phyloP scores from a whole-genome alignment of 2,329 filamentous ascomycete species.

The Cucurbitaria berberidis region DNA sequence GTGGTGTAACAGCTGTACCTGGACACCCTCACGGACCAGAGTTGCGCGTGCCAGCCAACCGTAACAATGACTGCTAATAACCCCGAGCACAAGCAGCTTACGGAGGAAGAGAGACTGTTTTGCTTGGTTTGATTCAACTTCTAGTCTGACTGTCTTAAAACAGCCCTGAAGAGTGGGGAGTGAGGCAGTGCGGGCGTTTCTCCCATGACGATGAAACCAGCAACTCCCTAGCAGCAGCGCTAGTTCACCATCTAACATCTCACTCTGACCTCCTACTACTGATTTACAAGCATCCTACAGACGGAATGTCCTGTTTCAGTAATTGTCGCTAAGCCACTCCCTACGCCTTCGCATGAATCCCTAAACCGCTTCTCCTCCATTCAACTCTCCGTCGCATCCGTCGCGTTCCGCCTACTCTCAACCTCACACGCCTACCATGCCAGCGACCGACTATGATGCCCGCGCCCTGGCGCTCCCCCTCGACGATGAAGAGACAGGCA shows the following conservation, averaged over 20 bases:
- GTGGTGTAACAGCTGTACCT: not conserved
- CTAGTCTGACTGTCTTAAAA: slow-evolving; percentile 4
- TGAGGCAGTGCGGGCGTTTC: slow-evolving; percentile 19
- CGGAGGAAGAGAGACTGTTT: not conserved
- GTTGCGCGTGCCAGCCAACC: not conserved
- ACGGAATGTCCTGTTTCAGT: slow-evolving; percentile 14
- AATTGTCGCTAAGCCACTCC: slow-evolving; percentile 7
- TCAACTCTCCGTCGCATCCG: slow-evolving; percentile 10
- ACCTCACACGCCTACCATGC: slow-evolving; percentile 35
- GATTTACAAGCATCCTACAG: too few species aligned
- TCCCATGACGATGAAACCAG: slow-evolving; percentile 31
- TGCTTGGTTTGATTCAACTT: not conserved
- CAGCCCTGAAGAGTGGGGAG: too few species aligned
- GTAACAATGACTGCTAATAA: not conserved
- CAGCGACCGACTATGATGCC: slow-evolving; percentile 56
- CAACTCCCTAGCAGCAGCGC: slow-evolving; percentile 15
- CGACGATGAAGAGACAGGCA: slow-evolving; percentile 56
- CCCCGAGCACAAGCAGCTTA: not conserved
- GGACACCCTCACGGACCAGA: not conserved
- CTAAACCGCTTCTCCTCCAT: not conserved
- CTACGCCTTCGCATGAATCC: slow-evolving; percentile 1
- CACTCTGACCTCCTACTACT: not conserved
- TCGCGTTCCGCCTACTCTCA: slow-evolving; percentile 12
- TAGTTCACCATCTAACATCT: slow-evolving; percentile 9
- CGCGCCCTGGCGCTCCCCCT: slow-evolving; percentile 61